phyloP scores from a whole-genome alignment of 371 early-diverging fungal genomes.

The Mortierella sp. region DNA sequence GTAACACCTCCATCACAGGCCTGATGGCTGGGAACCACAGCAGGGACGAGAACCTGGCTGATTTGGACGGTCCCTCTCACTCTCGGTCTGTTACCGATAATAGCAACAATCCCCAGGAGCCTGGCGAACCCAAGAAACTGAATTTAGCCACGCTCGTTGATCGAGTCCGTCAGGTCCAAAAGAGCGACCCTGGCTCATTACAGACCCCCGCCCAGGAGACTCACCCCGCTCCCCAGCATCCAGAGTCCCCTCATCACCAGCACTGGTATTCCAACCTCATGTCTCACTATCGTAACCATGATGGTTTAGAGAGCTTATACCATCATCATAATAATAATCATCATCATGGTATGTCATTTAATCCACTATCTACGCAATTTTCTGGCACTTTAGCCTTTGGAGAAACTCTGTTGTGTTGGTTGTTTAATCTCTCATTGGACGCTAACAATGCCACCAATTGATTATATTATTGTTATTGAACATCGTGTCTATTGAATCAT shows the following conservation, averaged over 20 bases:
- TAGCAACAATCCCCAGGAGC: slow-evolving; percentile 8
- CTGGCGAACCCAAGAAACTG: slow-evolving; percentile 20
- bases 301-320: slow-evolving; percentile 9
- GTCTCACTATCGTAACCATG: slow-evolving; percentile 14
- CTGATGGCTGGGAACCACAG: slow-evolving; percentile 7
- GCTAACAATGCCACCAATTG: too few species aligned
- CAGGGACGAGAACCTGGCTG: slow-evolving; percentile 2
- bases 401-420: too few species aligned
- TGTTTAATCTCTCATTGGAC: too few species aligned
- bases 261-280: slow-evolving; percentile 37
- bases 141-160: slow-evolving; percentile 38
- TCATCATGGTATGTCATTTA: slow-evolving; percentile 1
- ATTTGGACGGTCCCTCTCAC: too few species aligned
- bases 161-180: slow-evolving; percentile 45
- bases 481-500: too few species aligned
- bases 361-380: too few species aligned
- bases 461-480: too few species aligned
- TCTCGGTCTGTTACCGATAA: not conserved
- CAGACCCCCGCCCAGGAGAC: slow-evolving; percentile 3
- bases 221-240: not conserved
- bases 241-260: slow-evolving; percentile 9
- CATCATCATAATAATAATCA: not conserved
- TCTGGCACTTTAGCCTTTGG: too few species aligned
- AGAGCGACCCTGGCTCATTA: slow-evolving; percentile 16
- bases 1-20: slow-evolving; percentile 17